Percentiles rank a stretch among this genome's conserved stretches.
phyloP scores from a whole-genome alignment of 2,329 filamentous ascomycete genomes.

The Monilinia polystroma region DNA sequence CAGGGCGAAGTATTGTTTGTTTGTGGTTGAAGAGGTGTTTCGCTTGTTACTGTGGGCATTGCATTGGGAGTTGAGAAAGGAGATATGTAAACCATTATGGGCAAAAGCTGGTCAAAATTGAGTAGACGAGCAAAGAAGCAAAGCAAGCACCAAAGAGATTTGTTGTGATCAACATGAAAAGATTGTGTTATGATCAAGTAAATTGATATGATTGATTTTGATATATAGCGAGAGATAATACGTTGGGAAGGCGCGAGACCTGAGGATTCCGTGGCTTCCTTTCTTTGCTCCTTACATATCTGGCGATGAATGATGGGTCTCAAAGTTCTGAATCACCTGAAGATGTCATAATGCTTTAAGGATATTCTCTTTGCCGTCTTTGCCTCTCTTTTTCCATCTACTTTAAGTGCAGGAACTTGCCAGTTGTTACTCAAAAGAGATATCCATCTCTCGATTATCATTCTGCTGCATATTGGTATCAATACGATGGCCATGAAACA shows the following conservation, averaged over 20 bases:
- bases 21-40: constrained; percentile 22
- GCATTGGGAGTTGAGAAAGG: constrained; percentile 23
- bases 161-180: not conserved
- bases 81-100: constrained; percentile 26
- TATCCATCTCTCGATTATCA: not conserved
- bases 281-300: not conserved
- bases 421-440: not conserved
- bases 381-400: not conserved
- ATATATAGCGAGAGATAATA: not conserved
- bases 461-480: not conserved
- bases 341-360: not conserved
- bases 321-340: not conserved
- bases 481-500: constrained; percentile 21
- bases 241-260: not conserved
- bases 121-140: constrained; percentile 15
- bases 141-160: constrained; percentile 17
- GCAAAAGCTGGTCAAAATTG: constrained; percentile 19
- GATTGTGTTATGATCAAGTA: not conserved
- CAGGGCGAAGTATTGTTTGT: constrained; percentile 27
- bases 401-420: not conserved
- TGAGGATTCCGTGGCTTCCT: not conserved
- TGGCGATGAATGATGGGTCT: not conserved
- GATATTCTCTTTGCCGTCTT: not conserved
- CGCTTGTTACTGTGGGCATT: constrained; percentile 15
- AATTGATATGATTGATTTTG: not conserved